These are phyloP conservation scores for Suhomyces sp. DNA, from an alignment of 805 yeast genomes.

Conservation along the genomic window DNA sequence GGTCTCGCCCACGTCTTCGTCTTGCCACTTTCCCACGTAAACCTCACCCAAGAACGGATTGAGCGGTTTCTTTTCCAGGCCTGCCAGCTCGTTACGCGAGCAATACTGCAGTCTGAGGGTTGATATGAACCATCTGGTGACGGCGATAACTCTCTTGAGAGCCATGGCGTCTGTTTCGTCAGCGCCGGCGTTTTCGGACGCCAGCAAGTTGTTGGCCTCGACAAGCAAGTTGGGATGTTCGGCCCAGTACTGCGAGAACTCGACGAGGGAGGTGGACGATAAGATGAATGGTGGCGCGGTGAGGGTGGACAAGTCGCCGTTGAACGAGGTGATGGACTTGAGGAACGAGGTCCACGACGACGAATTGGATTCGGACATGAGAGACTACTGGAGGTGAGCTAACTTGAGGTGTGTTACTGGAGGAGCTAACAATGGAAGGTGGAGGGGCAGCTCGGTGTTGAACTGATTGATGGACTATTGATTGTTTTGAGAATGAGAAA, in stretches of 20 bases:
- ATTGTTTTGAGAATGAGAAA: too few relatives aligned
- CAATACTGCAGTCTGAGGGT: constrained; percentile 92
- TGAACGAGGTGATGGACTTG: constrained; percentile 86
- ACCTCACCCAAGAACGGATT: constrained; percentile 96
- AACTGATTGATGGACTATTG: too few relatives aligned
- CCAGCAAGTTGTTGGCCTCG: constrained; percentile 56
- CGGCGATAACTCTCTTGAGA: constrained; percentile 71
- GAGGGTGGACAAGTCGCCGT: constrained; percentile 87
- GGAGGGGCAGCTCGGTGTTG: too few relatives aligned
- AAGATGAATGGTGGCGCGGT: constrained; percentile 98
- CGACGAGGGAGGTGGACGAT: constrained; percentile 83
- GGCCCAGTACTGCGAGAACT: constrained; percentile 95
- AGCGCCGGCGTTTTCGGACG: constrained; percentile 36
- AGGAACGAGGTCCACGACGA: constrained; percentile 87
- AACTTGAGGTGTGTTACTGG: too few relatives aligned
- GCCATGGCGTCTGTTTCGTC: constrained; percentile 42
- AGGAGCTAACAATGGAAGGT: too few relatives aligned
- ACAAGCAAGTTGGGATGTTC: constrained; percentile 83
- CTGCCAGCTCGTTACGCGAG: constrained; percentile 85
- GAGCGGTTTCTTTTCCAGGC: constrained; percentile 95
- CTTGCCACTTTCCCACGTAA: constrained; percentile 82
- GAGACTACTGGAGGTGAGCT: too few relatives aligned
- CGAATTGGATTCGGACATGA: constrained; percentile 1
- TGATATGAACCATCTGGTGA: constrained; percentile 86
- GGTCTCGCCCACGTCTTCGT: constrained; percentile 67